These are phyloP conservation scores for Salix udensis DNA, from an alignment of 345 rosid genomes.

Conservation along the genomic window DNA sequence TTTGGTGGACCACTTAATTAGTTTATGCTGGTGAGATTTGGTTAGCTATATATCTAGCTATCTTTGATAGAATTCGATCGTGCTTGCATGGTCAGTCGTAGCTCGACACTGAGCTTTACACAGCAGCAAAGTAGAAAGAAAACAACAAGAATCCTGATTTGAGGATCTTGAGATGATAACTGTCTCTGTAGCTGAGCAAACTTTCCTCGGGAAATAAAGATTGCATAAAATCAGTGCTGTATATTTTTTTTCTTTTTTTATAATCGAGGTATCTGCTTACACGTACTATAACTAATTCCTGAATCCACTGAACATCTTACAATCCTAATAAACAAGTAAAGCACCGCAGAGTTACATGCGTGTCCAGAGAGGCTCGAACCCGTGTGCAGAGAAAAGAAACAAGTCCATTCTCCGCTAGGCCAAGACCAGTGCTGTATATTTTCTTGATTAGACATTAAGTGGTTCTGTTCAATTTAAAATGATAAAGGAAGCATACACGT, in stretches of 20 bases:
- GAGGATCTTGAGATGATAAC: neutral
- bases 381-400: too few relatives aligned
- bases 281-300: fast-evolving
- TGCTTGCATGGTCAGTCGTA: neutral
- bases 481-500: neutral
- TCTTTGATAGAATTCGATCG: neutral
- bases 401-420: too few relatives aligned
- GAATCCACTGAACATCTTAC: fast-evolving
- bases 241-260: too few relatives aligned
- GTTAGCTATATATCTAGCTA: neutral
- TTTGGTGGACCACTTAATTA: neutral
- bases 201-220: neutral
- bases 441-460: neutral
- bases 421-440: neutral
- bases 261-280: too few relatives aligned
- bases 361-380: too few relatives aligned
- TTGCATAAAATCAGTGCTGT: too few relatives aligned
- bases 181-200: neutral
- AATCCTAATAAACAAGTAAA: too few relatives aligned
- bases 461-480: too few relatives aligned
- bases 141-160: neutral
- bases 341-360: fast-evolving
- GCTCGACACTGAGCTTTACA: neutral
- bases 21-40: neutral
- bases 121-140: neutral